phyloP scores from a whole-genome alignment of 2,329 filamentous ascomycete species.

The Falciphora oryzae region DNA sequence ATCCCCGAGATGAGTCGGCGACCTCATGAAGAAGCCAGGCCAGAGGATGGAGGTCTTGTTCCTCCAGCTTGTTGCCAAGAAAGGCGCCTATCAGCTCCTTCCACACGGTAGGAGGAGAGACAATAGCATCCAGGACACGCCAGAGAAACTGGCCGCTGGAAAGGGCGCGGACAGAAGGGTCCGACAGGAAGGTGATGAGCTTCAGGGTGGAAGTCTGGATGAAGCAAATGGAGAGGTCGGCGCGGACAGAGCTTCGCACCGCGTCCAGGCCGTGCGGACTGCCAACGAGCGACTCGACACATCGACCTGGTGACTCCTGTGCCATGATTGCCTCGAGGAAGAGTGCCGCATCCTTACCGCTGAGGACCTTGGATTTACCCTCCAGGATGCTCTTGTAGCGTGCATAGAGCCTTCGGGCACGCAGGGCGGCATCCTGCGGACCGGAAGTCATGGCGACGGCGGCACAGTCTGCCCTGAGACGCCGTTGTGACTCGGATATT shows the following conservation, averaged over 20 bases:
- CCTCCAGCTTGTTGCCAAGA: slow-evolving; percentile 23
- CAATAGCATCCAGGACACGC: slow-evolving; percentile 37
- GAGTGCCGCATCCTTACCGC: slow-evolving; percentile 19
- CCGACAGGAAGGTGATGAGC: slow-evolving; percentile 33
- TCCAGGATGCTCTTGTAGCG: slow-evolving; percentile 13
- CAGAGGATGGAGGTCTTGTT: slow-evolving; percentile 23
- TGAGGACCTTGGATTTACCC: slow-evolving; percentile 19
- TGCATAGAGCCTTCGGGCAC: slow-evolving; percentile 6
- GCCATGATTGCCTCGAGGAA: slow-evolving; percentile 24
- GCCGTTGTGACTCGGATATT: too few relatives aligned
- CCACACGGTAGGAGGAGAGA: slow-evolving; percentile 52
- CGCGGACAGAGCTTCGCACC: slow-evolving; percentile 19
- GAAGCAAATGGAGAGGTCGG: slow-evolving; percentile 23
- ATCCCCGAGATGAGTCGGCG: slow-evolving; percentile 12
- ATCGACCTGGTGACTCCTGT: slow-evolving; percentile 18
- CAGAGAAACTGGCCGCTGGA: slow-evolving; percentile 44
- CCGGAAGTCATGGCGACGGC: neutral
- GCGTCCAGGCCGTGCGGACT: slow-evolving; percentile 21
- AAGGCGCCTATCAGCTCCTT: slow-evolving; percentile 33
- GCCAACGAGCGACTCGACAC: slow-evolving; percentile 23
- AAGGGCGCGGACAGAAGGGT: slow-evolving; percentile 40
- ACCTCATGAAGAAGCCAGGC: slow-evolving; percentile 20
- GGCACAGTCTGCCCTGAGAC: neutral
- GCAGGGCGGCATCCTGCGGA: slow-evolving; percentile 10
- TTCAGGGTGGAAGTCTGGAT: slow-evolving; percentile 24